Evolutionary conservation across 2,329 filamentous ascomycete species (phyloP).

Genomic region (Beauveria medogensis): DNA sequence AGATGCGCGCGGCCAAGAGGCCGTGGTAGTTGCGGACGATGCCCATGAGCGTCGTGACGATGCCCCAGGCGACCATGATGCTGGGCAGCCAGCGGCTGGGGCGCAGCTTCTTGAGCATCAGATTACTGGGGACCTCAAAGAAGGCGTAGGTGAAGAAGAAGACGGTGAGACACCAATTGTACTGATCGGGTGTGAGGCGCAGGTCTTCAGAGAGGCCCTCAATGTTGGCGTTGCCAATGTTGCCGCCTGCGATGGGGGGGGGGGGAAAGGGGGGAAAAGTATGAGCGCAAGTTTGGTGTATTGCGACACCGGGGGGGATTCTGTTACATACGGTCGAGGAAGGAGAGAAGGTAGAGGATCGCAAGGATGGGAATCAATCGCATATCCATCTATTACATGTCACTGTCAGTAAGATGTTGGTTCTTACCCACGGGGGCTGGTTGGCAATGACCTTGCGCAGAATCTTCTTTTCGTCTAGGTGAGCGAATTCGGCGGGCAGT

Average conservation of each 20-base stretch:
- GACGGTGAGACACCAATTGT: constrained; percentile 32
- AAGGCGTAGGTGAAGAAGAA: constrained; percentile 32
- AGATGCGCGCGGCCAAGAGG: constrained; percentile 42
- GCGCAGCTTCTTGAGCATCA: constrained; percentile 65
- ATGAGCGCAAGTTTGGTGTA: neutral
- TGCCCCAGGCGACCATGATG: constrained; percentile 53
- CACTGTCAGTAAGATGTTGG: neutral
- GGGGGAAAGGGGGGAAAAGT: neutral
- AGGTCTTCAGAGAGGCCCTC: constrained; percentile 16
- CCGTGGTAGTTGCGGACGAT: constrained; percentile 36
- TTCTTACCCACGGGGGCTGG: neutral
- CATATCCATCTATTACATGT: constrained; percentile 31
- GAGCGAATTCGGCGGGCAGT: constrained; percentile 19
- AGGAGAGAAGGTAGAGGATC: constrained; percentile 53
- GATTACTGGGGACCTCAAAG: constrained; percentile 67
- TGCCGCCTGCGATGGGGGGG: constrained; percentile 2
- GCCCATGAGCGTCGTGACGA: constrained; percentile 41
- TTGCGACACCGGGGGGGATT: neutral
- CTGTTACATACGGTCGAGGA: constrained; percentile 41
- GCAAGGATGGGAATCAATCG: constrained; percentile 50
- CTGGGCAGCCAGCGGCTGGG: constrained; percentile 67
- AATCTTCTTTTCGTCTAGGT: constrained; percentile 44
- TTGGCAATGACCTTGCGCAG: constrained; percentile 34
- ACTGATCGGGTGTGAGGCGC: constrained; percentile 16
- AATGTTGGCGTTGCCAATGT: constrained; percentile 14